phyloP scores from a whole-genome alignment of 331 rosid species.

The Pyracantha coccinea region DNA sequence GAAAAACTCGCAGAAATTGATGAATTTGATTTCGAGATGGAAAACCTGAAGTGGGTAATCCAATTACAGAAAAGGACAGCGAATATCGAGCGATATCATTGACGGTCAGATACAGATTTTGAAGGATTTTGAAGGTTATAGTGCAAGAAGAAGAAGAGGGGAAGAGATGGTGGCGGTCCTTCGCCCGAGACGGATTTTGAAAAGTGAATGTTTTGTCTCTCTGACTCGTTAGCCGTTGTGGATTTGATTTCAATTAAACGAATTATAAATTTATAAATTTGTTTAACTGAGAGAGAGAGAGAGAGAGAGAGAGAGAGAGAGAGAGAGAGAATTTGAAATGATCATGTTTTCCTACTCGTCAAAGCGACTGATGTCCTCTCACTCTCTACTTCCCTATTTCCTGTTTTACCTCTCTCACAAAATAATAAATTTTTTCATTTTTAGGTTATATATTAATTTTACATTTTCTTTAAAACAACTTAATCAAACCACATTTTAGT shows the following conservation, averaged over 20 bases:
- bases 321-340: slow-evolving; percentile 10
- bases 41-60: not conserved
- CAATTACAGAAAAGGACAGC: not conserved
- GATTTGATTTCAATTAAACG: not conserved
- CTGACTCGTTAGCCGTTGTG: not conserved
- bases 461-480: not conserved
- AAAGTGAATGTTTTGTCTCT: not conserved
- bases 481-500: not conserved
- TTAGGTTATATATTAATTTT: not conserved
- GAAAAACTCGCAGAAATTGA: not conserved
- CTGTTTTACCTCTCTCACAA: not conserved
- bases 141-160: not conserved
- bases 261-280: too few species aligned
- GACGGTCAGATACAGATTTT: not conserved
- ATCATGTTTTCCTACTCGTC: not conserved
- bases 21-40: not conserved
- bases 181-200: slow-evolving; percentile 16
- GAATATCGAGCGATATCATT: not conserved
- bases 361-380: not conserved
- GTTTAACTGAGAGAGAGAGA: not conserved
- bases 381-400: not conserved
- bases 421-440: not conserved
- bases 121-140: too few species aligned
- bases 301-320: too few species aligned
- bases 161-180: not conserved